These are phyloP conservation scores for Boletus pseudo-olivaceus DNA, from an alignment of 768 basidiomycete species.

Conservation along the genomic window DNA sequence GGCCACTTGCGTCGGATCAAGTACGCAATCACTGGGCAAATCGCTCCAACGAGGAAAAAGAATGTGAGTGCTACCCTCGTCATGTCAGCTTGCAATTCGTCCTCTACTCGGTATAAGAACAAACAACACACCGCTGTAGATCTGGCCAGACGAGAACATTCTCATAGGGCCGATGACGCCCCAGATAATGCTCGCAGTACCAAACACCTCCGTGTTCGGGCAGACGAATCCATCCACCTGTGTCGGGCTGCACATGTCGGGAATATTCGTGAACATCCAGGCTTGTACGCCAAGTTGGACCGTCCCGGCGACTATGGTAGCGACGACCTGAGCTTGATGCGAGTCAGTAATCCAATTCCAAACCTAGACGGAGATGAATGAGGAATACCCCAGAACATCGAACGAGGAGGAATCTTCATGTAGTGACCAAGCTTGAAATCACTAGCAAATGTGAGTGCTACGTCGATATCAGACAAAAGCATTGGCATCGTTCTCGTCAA, in stretches of 20 bases:
- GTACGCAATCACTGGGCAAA: constrained; percentile 56
- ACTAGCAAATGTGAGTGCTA: constrained; percentile 58
- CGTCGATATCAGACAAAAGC: not conserved
- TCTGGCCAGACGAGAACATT: constrained; percentile 64
- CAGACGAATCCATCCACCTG: constrained; percentile 60
- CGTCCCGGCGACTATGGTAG: constrained; percentile 58
- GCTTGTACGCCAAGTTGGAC: constrained; percentile 64
- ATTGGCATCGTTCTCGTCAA: not conserved
- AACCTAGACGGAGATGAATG: not conserved
- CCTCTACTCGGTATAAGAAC: not conserved
- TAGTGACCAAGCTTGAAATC: constrained; percentile 80
- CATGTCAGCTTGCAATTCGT: not conserved
- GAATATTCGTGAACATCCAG: constrained; percentile 51
- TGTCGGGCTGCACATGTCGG: constrained; percentile 29
- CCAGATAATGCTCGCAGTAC: constrained; percentile 77
- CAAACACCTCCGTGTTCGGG: constrained; percentile 68
- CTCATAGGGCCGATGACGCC: constrained; percentile 76
- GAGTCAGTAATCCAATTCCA: not conserved
- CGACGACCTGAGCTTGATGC: constrained; percentile 50
- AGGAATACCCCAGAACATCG: constrained; percentile 54
- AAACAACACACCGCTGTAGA: constrained; percentile 44
- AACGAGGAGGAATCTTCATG: constrained; percentile 64
- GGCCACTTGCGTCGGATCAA: constrained; percentile 58
- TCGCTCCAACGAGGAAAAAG: constrained; percentile 76
- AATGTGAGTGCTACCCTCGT: constrained; percentile 42